phyloP scores from a whole-genome alignment of 805 yeast species.

The Komagataella phaffii region DNA sequence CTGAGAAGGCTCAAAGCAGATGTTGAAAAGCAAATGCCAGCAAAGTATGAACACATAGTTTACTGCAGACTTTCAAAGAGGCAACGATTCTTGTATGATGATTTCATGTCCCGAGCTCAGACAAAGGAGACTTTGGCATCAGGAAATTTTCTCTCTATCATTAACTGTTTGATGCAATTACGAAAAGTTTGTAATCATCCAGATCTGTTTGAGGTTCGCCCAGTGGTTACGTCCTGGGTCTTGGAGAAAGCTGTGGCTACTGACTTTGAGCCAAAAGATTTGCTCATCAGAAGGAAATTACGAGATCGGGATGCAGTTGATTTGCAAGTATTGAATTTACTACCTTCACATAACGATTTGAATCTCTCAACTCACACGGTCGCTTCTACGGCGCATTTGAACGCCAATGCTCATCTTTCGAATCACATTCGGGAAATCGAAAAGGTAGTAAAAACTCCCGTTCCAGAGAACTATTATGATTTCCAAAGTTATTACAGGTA shows the following conservation, averaged over 20 bases:
- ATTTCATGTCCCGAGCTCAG: conserved; percentile 93
- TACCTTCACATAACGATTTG: conserved; percentile 32
- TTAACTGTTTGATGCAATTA: conserved; percentile 94
- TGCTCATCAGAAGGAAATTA: conserved; percentile 21
- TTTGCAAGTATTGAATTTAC: conserved; percentile 46
- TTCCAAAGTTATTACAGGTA: conserved; percentile 48
- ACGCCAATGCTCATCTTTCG: conserved; percentile 31
- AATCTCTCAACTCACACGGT: conserved; percentile 30
- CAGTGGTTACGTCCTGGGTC: conserved; percentile 82
- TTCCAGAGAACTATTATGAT: conserved; percentile 20
- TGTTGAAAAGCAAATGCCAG: conserved; percentile 99
- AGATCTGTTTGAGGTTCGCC: conserved; percentile 90
- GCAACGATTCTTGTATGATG: conserved; percentile 86
- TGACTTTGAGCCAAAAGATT: conserved; percentile 27
- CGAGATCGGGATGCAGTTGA: conserved; percentile 20
- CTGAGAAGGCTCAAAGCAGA: conserved; percentile 87
- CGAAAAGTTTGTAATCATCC: conserved; percentile 96
- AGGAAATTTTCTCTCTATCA: conserved; percentile 89
- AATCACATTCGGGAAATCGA: conserved; percentile 30
- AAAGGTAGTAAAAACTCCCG: conserved; percentile 16
- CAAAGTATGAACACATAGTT: conserved; percentile 87
- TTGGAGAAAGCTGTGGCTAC: conserved; percentile 51
- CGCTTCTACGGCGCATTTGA: conserved; percentile 26
- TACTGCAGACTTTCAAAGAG: conserved; percentile 88
- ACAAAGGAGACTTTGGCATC: conserved; percentile 88